Evolutionary conservation across 768 basidiomycete species (phyloP).

Genomic region (Boletus barrowsii): DNA sequence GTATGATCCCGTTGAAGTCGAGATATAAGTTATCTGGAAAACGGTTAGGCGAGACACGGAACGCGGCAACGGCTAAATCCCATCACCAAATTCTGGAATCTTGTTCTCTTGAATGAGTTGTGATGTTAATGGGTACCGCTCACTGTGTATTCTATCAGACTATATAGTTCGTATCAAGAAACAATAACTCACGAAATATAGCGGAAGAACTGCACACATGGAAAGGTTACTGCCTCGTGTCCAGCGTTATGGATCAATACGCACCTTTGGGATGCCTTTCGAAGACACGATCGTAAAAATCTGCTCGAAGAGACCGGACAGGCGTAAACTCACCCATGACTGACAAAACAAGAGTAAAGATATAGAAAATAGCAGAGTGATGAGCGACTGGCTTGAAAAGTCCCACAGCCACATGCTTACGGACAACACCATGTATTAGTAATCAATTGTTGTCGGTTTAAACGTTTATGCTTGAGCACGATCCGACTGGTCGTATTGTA

Average conservation of each 20-base stretch:
- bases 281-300: conserved; percentile 3
- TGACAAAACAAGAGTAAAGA: conserved; percentile 5
- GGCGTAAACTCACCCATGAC: conserved; percentile 22
- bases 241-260: conserved; percentile 13
- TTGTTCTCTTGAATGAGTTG: conserved; percentile 98
- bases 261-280: conserved; percentile 65
- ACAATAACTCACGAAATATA: conserved; percentile 75
- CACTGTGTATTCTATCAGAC: conserved; percentile 45
- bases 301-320: rapidly evolving
- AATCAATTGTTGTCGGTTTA: too few species aligned
- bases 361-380: conserved; percentile 1
- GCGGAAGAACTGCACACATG: conserved; percentile 76
- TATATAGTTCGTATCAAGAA: background rate
- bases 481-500: background rate
- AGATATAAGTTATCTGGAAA: conserved; percentile 81
- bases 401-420: conserved; percentile 15
- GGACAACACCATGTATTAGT: background rate
- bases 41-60: conserved; percentile 9
- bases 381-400: background rate
- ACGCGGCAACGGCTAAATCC: background rate
- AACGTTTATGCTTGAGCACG: background rate
- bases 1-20: conserved; percentile 93
- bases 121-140: conserved; percentile 96
- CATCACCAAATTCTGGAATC: conserved; percentile 93
- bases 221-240: conserved; percentile 5